A percentile compares a stretch with the other conserved stretches of the same genome.
Conservation (phyloP, 768 basidiomycete species). For the Sporobolomyces roseus region DNA sequence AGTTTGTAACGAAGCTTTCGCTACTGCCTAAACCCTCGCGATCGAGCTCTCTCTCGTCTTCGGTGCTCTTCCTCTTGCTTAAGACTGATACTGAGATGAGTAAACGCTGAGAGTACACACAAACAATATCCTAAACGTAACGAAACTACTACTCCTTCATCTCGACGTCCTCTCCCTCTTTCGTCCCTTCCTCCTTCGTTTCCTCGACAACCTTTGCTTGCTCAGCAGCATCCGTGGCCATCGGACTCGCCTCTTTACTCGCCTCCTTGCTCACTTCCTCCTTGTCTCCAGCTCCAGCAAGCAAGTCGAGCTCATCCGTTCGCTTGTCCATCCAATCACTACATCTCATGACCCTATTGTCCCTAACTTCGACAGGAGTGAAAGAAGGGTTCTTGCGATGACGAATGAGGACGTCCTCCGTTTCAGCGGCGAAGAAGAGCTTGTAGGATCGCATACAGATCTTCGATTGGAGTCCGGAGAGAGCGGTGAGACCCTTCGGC, state of each 20-base stretch:
- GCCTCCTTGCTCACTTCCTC: neutral
- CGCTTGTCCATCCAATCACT: conserved; percentile 28
- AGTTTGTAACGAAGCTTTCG: no score
- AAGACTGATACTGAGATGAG: no score
- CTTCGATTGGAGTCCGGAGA: conserved; percentile 67
- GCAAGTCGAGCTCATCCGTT: neutral
- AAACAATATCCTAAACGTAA: no score
- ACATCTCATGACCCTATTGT: no score
- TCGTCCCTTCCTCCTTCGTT: neutral
- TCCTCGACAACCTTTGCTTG: neutral
- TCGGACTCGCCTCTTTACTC: no score
- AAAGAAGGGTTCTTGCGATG: neutral
- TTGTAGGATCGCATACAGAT: conserved; percentile 70
- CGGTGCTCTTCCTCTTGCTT: no score
- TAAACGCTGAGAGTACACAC: neutral
- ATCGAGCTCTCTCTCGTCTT: no score
- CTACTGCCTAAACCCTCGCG: no score
- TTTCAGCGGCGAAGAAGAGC: conserved; percentile 69
- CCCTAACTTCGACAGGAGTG: neutral
- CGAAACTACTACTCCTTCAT: conserved; percentile 27
- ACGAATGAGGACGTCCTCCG: conserved; percentile 47
- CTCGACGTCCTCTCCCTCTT: conserved; percentile 29
- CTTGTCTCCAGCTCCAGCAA: neutral
- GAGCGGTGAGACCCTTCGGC: conserved; percentile 45
- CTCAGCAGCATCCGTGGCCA: no score